These are phyloP conservation scores for Alternaria consortialis DNA, from an alignment of 2,329 filamentous ascomycete species.

Conservation along the genomic window DNA sequence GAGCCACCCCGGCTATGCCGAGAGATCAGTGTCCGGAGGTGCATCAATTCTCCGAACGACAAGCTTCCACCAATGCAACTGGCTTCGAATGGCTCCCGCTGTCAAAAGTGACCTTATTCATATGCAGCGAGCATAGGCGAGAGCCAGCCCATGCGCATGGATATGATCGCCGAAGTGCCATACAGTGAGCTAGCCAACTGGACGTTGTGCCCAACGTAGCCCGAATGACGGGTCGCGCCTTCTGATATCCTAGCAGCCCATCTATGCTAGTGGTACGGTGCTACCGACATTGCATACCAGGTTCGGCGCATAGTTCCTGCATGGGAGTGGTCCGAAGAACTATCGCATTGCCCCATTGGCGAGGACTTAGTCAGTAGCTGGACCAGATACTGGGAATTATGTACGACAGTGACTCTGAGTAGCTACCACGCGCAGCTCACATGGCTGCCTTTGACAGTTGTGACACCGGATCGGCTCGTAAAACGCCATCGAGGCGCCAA, in stretches of 20 bases:
- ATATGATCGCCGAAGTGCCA: slow-evolving; percentile 8
- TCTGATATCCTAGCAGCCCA: slow-evolving; percentile 8
- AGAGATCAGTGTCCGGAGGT: neutral
- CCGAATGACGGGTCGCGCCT: slow-evolving; percentile 5
- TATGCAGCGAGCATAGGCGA: slow-evolving; percentile 8
- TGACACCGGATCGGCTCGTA: slow-evolving; percentile 44
- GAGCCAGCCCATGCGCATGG: neutral
- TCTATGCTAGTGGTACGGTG: slow-evolving; percentile 16
- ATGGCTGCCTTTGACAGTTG: slow-evolving; percentile 47
- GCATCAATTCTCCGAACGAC: slow-evolving; percentile 2
- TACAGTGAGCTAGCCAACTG: slow-evolving; percentile 4
- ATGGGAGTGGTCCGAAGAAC: slow-evolving; percentile 19
- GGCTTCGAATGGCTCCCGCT: slow-evolving; percentile 11
- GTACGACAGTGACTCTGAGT: slow-evolving; percentile 30
- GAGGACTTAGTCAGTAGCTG: slow-evolving; percentile 6
- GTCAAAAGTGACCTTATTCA: slow-evolving; percentile 13
- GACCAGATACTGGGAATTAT: slow-evolving; percentile 19
- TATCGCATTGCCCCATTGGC: slow-evolving; percentile 10
- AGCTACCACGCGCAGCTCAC: slow-evolving; percentile 39
- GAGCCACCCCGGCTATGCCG: neutral
- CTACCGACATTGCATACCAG: slow-evolving; percentile 22
- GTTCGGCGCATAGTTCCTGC: slow-evolving; percentile 43
- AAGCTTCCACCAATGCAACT: slow-evolving; percentile 6
- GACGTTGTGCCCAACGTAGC: slow-evolving; percentile 4
- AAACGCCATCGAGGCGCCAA: slow-evolving; percentile 21